Evolutionary conservation across 306 rosid genomes (phyloP).

Genomic region (Castanea mollissima): DNA sequence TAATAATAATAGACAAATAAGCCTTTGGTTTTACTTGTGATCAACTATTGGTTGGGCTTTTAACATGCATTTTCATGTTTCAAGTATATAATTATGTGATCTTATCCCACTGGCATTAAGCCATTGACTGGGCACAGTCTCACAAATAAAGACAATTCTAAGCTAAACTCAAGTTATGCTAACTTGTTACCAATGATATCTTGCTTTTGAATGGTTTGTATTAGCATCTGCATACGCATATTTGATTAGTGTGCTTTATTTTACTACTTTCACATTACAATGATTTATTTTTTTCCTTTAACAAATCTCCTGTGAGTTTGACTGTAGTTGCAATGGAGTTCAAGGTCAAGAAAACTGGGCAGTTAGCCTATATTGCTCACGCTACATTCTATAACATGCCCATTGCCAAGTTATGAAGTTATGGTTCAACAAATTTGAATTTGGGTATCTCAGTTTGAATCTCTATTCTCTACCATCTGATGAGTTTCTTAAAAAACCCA

Average conservation of each 20-base stretch:
- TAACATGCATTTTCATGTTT: not conserved
- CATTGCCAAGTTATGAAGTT: constrained; percentile 30
- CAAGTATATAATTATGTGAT: not conserved
- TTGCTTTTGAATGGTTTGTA: not conserved
- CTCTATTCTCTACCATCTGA: not conserved
- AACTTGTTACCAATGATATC: not conserved
- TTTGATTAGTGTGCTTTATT: not conserved
- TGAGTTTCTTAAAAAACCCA: not conserved
- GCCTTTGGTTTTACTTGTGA: not conserved
- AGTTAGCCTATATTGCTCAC: constrained; percentile 47
- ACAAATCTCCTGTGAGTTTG: constrained; percentile 20
- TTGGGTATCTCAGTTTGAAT: not conserved
- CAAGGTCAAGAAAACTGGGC: constrained; percentile 48
- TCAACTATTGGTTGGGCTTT: not conserved
- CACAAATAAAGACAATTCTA: not conserved
- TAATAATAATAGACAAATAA: not conserved
- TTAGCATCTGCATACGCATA: not conserved
- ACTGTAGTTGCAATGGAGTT: constrained; percentile 57
- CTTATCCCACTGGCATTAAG: not conserved
- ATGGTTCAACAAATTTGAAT: not conserved
- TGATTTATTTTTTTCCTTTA: not conserved
- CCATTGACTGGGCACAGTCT: not conserved
- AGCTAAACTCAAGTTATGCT: not conserved
- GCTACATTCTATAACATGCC: constrained; percentile 47
- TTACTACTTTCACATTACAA: not conserved